Evolutionary conservation across 2,329 filamentous ascomycete species (phyloP), one percentile per base, ranked within the genome.

Genomic region (Xylogone sp.): DNA sequence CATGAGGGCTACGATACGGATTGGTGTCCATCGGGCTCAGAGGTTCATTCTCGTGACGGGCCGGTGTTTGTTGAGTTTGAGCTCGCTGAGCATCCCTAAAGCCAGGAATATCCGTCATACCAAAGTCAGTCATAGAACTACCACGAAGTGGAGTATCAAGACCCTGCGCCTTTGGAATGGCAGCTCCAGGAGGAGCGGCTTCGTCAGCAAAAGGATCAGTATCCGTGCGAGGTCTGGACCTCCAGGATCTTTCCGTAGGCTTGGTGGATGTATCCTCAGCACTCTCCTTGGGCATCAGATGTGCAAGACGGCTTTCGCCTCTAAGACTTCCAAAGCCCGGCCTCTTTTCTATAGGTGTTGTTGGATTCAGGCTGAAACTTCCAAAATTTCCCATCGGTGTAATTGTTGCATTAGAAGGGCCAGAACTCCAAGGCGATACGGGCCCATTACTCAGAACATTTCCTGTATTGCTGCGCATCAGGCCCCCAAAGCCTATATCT

Each of bases 11-110:
- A 57, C 92, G 89, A 66, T 94, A 99, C 1, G 94, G 94, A 65
- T 99, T 99, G 2, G 94, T 97, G 63, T 96, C 90, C 0, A 92
- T 94, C 10, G 94, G 94, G 66, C 93, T 97, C 64, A 90, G 82
- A 0, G 88, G 87, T 53, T 90, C 88, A 57, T 85, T 76, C n/a
- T 76, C 75, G 43, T 65, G 63, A n/a, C 62, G 65, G 21, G 60
- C 66, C 5, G 67, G 66, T 46, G 65, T 69, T 44, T 68, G 67
- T 22, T 67, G 68, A 20, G 57, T 64, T 56, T 82, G 77, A 21
- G 53, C 52, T 21, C 59, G 56, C 45, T 78, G 69, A 50, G 82
- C 77, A 57, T 83, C 79, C 43, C 79, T 77, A 56, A 83, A 68
- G 66, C 83, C 64, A 75, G 76, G 69, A 70, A 79, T 75, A 60